phyloP scores from a whole-genome alignment of 208 protist species.

The Leishmania amazonensis region DNA sequence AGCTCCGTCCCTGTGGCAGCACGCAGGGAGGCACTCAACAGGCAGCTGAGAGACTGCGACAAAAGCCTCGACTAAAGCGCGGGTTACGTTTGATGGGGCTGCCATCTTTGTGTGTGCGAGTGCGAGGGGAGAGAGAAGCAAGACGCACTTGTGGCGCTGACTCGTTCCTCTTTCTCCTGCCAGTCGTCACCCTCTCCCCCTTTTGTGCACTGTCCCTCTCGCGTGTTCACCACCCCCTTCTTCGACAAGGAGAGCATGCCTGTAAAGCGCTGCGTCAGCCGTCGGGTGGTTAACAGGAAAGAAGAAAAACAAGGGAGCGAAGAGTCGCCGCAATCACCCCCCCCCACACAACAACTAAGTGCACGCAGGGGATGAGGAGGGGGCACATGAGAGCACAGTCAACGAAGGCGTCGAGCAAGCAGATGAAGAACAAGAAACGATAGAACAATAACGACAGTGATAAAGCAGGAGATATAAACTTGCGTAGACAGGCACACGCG shows the following conservation, averaged over 20 bases:
- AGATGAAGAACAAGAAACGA: background rate
- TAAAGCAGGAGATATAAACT: background rate
- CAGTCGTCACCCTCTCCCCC: background rate
- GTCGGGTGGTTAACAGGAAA: background rate
- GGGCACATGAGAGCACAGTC: background rate
- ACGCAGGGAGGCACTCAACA: background rate
- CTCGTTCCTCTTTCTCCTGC: background rate
- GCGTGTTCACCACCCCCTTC: background rate
- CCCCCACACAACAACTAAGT: background rate
- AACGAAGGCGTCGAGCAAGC: background rate
- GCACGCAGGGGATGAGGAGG: background rate
- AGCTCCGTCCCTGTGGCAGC: background rate
- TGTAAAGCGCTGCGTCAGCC: background rate
- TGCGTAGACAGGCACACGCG: background rate
- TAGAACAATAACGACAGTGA: background rate
- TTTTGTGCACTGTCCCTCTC: background rate
- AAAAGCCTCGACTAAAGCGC: background rate
- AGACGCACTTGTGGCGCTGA: background rate
- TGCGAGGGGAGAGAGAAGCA: background rate
- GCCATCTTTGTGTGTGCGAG: background rate
- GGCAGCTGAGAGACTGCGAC: background rate
- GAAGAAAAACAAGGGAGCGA: background rate
- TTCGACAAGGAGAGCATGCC: background rate
- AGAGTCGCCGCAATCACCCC: background rate
- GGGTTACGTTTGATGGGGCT: too few species aligned